phyloP scores from a whole-genome alignment of 805 yeast species.

The Metschnikowia picachoensis region DNA sequence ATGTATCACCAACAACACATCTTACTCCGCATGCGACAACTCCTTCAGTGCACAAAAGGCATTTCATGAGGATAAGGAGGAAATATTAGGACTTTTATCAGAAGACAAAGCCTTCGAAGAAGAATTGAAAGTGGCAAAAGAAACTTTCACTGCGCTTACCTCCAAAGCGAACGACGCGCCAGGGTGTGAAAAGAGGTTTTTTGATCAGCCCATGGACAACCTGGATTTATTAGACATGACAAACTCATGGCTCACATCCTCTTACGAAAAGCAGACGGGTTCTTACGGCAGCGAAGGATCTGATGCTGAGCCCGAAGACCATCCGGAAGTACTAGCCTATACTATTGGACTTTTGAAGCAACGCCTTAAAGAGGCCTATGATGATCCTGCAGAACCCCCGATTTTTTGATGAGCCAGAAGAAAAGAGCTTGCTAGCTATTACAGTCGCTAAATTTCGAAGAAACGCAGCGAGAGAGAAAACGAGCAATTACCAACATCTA shows the following conservation, averaged over 20 bases:
- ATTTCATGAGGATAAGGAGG: conserved; percentile 41
- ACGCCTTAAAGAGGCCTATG: conserved; percentile 23
- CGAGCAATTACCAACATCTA: no score
- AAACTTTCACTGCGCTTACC: background rate
- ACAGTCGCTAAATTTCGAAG: no score
- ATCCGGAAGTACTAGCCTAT: conserved; percentile 19
- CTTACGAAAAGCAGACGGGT: conserved; percentile 10
- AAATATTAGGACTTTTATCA: conserved; percentile 28
- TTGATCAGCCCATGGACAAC: conserved; percentile 3
- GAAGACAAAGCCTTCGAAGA: conserved; percentile 31
- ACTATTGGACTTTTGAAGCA: conserved; percentile 28
- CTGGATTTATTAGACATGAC: conserved; percentile 11
- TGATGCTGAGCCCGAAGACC: conserved; percentile 17
- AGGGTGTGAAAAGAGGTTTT: background rate
- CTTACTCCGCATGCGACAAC: conserved; percentile 37
- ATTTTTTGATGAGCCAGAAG: background rate
- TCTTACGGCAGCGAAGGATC: conserved; percentile 8
- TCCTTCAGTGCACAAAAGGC: conserved; percentile 34
- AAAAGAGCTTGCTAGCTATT: no score
- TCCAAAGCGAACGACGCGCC: background rate
- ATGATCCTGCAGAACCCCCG: background rate
- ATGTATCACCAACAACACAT: conserved; percentile 38
- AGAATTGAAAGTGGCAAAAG: conserved; percentile 14
- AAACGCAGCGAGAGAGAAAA: no score
- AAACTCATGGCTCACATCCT: conserved; percentile 13